Base-by-base conservation (phyloP, 2,329 filamentous ascomycete species). In the Gaeumannomyces sp. region DNA sequence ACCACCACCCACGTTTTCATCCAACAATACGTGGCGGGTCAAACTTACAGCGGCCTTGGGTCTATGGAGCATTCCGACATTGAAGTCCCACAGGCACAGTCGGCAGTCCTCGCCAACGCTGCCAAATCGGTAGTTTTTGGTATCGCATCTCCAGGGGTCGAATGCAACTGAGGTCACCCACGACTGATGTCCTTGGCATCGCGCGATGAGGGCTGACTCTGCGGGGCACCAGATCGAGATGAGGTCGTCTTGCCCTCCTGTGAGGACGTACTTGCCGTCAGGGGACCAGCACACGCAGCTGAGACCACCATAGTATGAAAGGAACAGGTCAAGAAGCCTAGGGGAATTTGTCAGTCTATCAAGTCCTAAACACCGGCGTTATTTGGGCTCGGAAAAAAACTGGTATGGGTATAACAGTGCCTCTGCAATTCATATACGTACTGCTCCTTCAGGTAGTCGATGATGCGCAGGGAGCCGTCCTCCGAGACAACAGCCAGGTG, bases 211-310 rank as follows among this genome's bases (percentile, higher is more conserved):
- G 64, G 88, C 86, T 60, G 87, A 88, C 72, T 98, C 95, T 57
- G 88, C 84, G 53, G 97, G 83, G 22, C 89, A 95, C 95, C 95
- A 99, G 70, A 99, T 97, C 0, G 93, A 96, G 16, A 99, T 90
- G 13, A 98, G 81, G 74, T 99, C 95, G 74, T 99, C 95, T 76
- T 98, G 94, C 5, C 95, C 93, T 63, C 95, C 95, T 0, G 95
- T 97, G 25, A 99, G 82, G 63, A 99, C 88, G 75, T 98, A 99
- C 74, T 96, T 94, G 63, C 93, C 93, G 73, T 99, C 95, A 13
- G 95, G 95, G 8, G 94, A 97, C 95, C 95, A 99, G 77, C 92
- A 96, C 2, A 97, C 93, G 73, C 93, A 97, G 59, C 90, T 90
- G 67, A 99, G 83, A 3, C 92, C 94, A 60, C 95, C 95, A 72